Percentiles rank a stretch among this genome's conserved stretches.
phyloP scores from a whole-genome alignment of 176 grass and related monocot genomes.

The Poa annua region DNA sequence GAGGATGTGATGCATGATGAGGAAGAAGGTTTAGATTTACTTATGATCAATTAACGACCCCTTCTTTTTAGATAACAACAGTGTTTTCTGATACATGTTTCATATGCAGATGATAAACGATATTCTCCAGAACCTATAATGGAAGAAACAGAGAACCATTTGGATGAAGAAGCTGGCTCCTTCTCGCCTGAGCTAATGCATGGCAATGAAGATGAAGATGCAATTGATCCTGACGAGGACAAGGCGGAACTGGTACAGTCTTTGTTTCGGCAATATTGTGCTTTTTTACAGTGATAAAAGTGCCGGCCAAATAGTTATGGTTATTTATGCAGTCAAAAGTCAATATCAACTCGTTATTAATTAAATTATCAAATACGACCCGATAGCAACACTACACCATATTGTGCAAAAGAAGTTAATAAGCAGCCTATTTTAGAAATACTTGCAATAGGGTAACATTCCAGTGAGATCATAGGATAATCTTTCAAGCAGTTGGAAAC shows the following conservation, averaged over 20 bases:
- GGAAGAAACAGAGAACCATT: constrained; percentile 58
- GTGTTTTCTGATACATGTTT: constrained; percentile 39
- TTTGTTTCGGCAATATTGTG: constrained; percentile 24
- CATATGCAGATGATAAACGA: constrained; percentile 60
- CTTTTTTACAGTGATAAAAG: constrained; percentile 12
- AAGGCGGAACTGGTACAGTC: constrained; percentile 78
- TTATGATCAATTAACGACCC: constrained; percentile 34
- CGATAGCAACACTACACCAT: not conserved
- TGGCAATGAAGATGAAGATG: constrained; percentile 81
- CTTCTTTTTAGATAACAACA: constrained; percentile 22
- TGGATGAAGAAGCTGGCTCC: constrained; percentile 79
- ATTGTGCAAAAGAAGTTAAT: not conserved
- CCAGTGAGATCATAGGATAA: not conserved
- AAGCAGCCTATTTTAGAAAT: not conserved
- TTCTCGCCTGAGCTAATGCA: constrained; percentile 95
- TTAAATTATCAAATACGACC: constrained; percentile 26
- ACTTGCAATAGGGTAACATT: not conserved
- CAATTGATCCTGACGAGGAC: constrained; percentile 98
- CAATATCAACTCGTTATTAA: not conserved
- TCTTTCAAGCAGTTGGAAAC: constrained; percentile 5
- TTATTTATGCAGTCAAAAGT: constrained; percentile 26
- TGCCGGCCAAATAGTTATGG: not conserved
- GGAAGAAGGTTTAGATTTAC: constrained; percentile 63
- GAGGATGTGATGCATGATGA: constrained; percentile 54
- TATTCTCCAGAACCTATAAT: constrained; percentile 72